Base-by-base conservation (phyloP, 2,329 filamentous ascomycete genomes). In the Cadophora luteo-olivacea region DNA sequence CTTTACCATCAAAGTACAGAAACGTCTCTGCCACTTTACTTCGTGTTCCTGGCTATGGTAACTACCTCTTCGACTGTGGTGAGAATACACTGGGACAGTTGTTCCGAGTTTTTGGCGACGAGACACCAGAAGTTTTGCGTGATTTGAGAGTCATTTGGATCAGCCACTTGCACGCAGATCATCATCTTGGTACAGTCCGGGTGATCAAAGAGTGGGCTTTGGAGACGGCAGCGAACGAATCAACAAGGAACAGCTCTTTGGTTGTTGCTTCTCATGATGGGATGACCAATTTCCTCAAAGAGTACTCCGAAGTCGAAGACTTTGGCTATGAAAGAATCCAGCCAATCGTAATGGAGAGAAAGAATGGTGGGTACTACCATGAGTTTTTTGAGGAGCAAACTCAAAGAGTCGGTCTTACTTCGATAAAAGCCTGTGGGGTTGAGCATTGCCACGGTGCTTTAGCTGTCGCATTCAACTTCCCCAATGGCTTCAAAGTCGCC, bases 91-190 rank as follows among this genome's bases (percentile, higher is more conserved):
- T 98, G 9, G 95, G 95, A 12, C 94, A 97, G 78, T 82, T 99
- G 49, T 88, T 88, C 68, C 91, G 96, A 62, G 84, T 92, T 0
- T 95, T 92, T 75, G 84, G 86, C 6, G 84, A 88, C 4, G 86
- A 92, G 72, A 82, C 95, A 3, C 83, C 83, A 33, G 84, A 89
- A n/a, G 84, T 97, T 14, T 82, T 99, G n/a, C 85, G 84, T 68
- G 89, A 97, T 71, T 84, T 99, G 54, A 91, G 90, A 65, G 87
- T 89, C 73, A 90, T 99, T 71, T 97, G 93, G 89, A 96, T 99
- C 80, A 97, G 93, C 79, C 96, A 99, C 81, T 84, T 97, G 70
- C 96, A 99, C 79, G 96, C 96, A 4, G 96, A 99, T 81, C 96
- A 99, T 80, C 96, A 98, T 77, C 86, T 99, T 24, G 96, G 96